Evolutionary conservation across 2,329 filamentous ascomycete genomes (phyloP), one percentile per base, ranked within the genome.

Genomic region (Rachicladosporium sp.): DNA sequence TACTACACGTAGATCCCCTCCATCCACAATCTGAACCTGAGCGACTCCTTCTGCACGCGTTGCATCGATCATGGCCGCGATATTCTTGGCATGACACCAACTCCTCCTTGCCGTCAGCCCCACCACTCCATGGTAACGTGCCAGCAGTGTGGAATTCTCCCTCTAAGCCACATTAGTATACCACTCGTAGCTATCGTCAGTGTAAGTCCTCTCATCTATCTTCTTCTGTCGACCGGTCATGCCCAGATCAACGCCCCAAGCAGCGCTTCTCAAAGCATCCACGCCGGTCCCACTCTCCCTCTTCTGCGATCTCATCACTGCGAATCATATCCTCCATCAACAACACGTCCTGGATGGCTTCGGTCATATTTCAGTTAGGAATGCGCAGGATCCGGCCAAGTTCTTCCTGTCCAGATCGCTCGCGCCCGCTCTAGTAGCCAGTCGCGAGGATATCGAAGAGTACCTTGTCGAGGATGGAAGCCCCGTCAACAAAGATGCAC

Each of bases 361-460:
- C 37, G 49, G 49, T 21, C 49, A 51, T 29, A 41, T 51, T 74
- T 38, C 35, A 11, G 55, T 59, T 5, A 52, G 59, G 30, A 59
- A 58, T 27, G 56, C 59, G 1, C 53, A 59, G 33, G 52, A 61
- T 37, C 48, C 53, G 1, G 35, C 45, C 3, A 67, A 62, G 0
- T 69, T 68, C 51, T 68, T 63, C 58, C 59, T 70, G 49, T 57
- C 64, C 11, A 55, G 53, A 34, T 59, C 58, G n/a, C 58, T 66
- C 29, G 55, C 66, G 1, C 65, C 66, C 4, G 65, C 65, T 0
- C 50, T 69, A 3, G 55, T 68, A 11, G 59, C 61, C 40, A 54
- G 50, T 3, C 54, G 56, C 6, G 56, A 61, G 6, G 64, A 69
- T 45, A 44, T 70, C 6, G 51, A 66, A 35, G 63, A 67, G 44